Evolutionary conservation across 2,329 filamentous ascomycete genomes (phyloP).

Genomic region (Sporothrix pseudoabietina): DNA sequence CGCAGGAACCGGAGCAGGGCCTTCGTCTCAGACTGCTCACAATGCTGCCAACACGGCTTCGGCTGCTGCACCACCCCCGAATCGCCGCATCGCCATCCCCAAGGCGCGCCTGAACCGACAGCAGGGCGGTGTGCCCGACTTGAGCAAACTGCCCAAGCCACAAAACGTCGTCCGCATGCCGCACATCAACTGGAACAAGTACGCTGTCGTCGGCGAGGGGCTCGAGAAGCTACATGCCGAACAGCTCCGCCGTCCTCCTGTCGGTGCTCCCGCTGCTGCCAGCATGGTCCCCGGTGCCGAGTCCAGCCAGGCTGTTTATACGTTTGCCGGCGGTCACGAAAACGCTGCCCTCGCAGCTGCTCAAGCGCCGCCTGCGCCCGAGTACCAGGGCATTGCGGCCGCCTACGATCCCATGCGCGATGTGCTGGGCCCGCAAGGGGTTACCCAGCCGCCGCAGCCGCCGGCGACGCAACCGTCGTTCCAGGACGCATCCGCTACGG

Average conservation of each 20-base stretch:
- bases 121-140: slow-evolving; percentile 24
- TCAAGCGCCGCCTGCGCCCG: slow-evolving; percentile 38
- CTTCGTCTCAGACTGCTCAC: not conserved
- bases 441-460: not conserved
- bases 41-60: not conserved
- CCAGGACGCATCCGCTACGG: not conserved
- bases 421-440: slow-evolving; percentile 40
- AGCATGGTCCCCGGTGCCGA: slow-evolving; percentile 23
- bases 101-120: not conserved
- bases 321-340: slow-evolving; percentile 49
- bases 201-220: slow-evolving; percentile 82
- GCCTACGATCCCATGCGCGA: slow-evolving; percentile 60
- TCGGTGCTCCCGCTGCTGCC: slow-evolving; percentile 53
- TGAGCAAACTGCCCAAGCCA: slow-evolving; percentile 64
- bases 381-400: slow-evolving; percentile 56
- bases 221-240: slow-evolving; percentile 84
- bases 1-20: not conserved
- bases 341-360: slow-evolving; percentile 28
- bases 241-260: slow-evolving; percentile 66
- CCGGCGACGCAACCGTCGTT: not conserved
- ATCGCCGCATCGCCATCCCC: not conserved
- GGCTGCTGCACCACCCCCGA: not conserved
- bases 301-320: slow-evolving; percentile 46
- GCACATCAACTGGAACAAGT: slow-evolving; percentile 92
- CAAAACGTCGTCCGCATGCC: slow-evolving; percentile 86